These are phyloP conservation scores for Cadophora sp. DNA, from an alignment of 2,329 filamentous ascomycete genomes.

Conservation along the genomic window DNA sequence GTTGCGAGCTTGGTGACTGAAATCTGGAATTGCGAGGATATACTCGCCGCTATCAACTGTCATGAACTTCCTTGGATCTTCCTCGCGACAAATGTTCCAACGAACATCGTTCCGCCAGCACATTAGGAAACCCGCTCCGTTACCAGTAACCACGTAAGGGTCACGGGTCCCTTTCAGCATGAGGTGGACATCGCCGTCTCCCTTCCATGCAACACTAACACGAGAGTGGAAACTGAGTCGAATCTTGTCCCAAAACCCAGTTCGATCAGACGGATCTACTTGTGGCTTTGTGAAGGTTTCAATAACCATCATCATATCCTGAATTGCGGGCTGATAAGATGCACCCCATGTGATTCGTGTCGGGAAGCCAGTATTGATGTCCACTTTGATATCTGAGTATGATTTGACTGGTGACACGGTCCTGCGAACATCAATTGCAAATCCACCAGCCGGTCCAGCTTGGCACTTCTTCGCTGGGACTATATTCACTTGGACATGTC, in stretches of 20 bases:
- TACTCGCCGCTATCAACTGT: constrained; percentile 95
- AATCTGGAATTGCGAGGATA: constrained; percentile 92
- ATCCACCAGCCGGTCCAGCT: constrained; percentile 66
- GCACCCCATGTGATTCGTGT: constrained; percentile 97
- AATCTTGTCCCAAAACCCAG: constrained; percentile 99
- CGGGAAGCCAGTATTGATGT: constrained; percentile 91
- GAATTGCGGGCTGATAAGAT: constrained; percentile 95
- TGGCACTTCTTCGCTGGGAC: constrained; percentile 71
- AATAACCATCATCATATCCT: constrained; percentile 99
- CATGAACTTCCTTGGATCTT: constrained; percentile 93
- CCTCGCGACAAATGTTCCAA: constrained; percentile 82
- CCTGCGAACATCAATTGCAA: constrained; percentile 84
- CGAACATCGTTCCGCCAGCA: constrained; percentile 96
- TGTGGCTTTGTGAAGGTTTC: constrained; percentile 97
- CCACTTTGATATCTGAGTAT: constrained; percentile 89
- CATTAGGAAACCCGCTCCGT: constrained; percentile 96
- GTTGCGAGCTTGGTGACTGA: constrained; percentile 80
- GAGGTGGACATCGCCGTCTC: constrained; percentile 93
- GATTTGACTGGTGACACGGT: constrained; percentile 96
- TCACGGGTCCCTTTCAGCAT: constrained; percentile 91
- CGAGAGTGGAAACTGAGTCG: constrained; percentile 92
- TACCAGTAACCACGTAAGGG: constrained; percentile 90
- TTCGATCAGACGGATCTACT: constrained; percentile 88
- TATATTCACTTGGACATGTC: constrained; percentile 82
- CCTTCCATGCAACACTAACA: constrained; percentile 88